phyloP scores from a whole-genome alignment of 139 green algal species.

The Pedinophyceae sp. region DNA sequence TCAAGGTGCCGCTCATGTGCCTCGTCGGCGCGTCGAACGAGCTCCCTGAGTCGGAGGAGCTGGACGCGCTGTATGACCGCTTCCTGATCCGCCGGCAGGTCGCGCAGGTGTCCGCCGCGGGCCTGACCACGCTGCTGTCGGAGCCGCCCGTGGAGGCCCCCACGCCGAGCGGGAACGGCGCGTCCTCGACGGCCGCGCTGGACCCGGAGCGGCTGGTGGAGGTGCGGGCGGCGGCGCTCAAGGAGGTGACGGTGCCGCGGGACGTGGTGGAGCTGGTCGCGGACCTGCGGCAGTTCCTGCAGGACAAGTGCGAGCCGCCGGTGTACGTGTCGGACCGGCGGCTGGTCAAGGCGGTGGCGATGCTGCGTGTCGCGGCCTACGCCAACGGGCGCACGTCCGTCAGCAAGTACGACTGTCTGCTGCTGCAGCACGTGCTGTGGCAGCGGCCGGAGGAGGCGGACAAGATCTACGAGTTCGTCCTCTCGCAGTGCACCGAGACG shows the following conservation, averaged over 20 bases:
- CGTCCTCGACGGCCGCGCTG: not conserved
- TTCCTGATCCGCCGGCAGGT: constrained; percentile 56
- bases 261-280: constrained; percentile 57
- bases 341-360: constrained; percentile 67
- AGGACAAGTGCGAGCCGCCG: constrained; percentile 82
- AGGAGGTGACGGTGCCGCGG: constrained; percentile 36
- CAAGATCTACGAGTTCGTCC: constrained; percentile 63
- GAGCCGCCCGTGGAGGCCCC: constrained; percentile 2
- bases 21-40: constrained; percentile 77
- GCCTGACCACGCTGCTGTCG: constrained; percentile 2
- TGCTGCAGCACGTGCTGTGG: constrained; percentile 82
- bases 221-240: constrained; percentile 30
- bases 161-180: too few relatives aligned
- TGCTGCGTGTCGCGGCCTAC: constrained; percentile 63
- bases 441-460: constrained; percentile 49
- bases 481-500: constrained; percentile 17
- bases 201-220: constrained; percentile 29
- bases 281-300: constrained; percentile 46
- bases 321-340: constrained; percentile 79
- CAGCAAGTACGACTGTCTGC: constrained; percentile 58
- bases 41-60: constrained; percentile 76
- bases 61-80: constrained; percentile 84
- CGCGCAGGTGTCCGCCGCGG: constrained; percentile 6
- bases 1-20: constrained; percentile 23
- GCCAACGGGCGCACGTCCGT: constrained; percentile 46